phyloP scores from a whole-genome alignment of 495 filamentous ascomycete genomes.

The Thozetella sp. region DNA sequence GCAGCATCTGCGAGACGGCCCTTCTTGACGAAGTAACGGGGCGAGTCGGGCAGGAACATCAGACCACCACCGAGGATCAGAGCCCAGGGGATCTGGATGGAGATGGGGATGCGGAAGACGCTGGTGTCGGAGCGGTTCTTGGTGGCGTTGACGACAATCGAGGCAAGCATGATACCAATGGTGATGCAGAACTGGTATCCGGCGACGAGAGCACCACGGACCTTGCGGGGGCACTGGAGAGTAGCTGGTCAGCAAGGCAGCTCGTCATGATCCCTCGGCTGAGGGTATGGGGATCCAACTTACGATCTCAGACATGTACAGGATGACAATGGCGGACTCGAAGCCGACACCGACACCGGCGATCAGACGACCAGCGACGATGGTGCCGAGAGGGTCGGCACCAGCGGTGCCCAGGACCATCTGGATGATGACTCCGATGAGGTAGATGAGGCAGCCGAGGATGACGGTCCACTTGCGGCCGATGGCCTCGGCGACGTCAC shows the following conservation, averaged over 20 bases:
- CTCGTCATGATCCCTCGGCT: neutral
- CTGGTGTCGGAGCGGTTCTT: slow-evolving; percentile 60
- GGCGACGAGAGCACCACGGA: slow-evolving; percentile 73
- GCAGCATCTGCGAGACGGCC: slow-evolving; percentile 65
- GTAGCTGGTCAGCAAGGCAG: slow-evolving; percentile 5
- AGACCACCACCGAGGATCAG: slow-evolving; percentile 64
- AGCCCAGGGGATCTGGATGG: slow-evolving; percentile 71
- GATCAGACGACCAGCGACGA: slow-evolving; percentile 71
- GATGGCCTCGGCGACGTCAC: slow-evolving; percentile 68
- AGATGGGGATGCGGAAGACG: slow-evolving; percentile 74
- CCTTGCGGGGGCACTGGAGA: slow-evolving; percentile 59
- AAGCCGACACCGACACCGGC: slow-evolving; percentile 76
- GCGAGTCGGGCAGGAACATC: slow-evolving; percentile 72
- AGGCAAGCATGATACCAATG: slow-evolving; percentile 73
- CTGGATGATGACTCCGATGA: slow-evolving; percentile 65
- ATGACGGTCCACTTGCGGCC: slow-evolving; percentile 73
- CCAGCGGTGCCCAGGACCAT: slow-evolving; percentile 19
- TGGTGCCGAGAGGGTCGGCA: slow-evolving; percentile 43
- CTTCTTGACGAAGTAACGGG: slow-evolving; percentile 79
- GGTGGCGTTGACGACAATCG: slow-evolving; percentile 72
- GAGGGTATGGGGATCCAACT: neutral
- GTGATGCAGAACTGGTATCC: slow-evolving; percentile 82
- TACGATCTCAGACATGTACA: slow-evolving; percentile 74
- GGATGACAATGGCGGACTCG: slow-evolving; percentile 72
- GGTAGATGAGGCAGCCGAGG: slow-evolving; percentile 63